Evolutionary conservation across 129 eudicot species (phyloP).

Genomic region (Flaveria brownii): DNA sequence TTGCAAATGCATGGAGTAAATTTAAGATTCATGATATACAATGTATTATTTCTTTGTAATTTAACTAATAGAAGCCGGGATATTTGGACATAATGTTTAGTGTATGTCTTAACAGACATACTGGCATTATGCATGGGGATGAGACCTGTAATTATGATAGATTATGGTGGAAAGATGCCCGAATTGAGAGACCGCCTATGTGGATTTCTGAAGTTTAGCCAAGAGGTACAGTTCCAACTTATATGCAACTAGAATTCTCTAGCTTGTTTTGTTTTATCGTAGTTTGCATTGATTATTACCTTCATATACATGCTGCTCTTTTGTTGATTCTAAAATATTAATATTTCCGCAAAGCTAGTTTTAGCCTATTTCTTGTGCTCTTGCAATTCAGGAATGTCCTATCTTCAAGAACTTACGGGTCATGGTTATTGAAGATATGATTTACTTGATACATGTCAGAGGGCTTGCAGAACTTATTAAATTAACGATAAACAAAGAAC

Average conservation of each 20-base stretch:
- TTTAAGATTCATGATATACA: neutral
- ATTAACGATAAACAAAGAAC: constrained; percentile 48
- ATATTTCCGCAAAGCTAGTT: neutral
- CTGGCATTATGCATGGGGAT: constrained; percentile 72
- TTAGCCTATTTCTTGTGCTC: neutral
- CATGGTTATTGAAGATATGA: constrained; percentile 90
- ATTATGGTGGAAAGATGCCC: constrained; percentile 97
- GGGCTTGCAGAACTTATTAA: constrained; percentile 57
- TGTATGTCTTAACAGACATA: constrained; percentile 46
- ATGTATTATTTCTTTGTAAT: neutral
- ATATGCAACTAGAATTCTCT: neutral
- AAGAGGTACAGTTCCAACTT: constrained; percentile 44
- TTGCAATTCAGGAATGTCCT: constrained; percentile 61
- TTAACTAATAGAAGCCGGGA: neutral
- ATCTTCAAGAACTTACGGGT: constrained; percentile 58
- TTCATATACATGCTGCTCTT: neutral
- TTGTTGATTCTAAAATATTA: neutral
- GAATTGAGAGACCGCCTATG: constrained; percentile 66
- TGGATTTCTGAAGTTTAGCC: constrained; percentile 48
- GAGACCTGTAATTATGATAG: constrained; percentile 95
- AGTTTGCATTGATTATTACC: neutral
- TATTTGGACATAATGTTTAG: neutral
- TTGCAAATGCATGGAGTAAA: neutral
- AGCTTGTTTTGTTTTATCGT: neutral
- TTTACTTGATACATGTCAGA: constrained; percentile 57